These are phyloP conservation scores for Ophiocordyceps camponoti-rufipedis DNA, from an alignment of 2,329 filamentous ascomycete genomes.

Conservation along the genomic window DNA sequence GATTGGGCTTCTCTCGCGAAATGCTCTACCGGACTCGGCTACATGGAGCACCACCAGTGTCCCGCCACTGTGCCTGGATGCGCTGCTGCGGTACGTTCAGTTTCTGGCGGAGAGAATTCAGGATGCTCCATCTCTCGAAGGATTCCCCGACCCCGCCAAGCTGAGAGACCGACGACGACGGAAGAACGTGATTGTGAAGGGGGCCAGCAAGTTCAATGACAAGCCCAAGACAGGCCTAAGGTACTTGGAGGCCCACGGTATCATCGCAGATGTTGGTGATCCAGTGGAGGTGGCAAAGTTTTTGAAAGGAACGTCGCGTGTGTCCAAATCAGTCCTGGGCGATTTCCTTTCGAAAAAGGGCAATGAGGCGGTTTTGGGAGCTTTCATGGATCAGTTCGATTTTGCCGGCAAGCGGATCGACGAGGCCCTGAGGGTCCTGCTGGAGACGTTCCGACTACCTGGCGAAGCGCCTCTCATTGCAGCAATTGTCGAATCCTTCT, in stretches of 20 bases:
- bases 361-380: slow-evolving; percentile 69
- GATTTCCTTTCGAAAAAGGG: slow-evolving; percentile 85
- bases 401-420: slow-evolving; percentile 77
- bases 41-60: slow-evolving; percentile 99
- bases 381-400: slow-evolving; percentile 75
- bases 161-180: slow-evolving; percentile 56
- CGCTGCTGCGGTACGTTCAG: slow-evolving; percentile 76
- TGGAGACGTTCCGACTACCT: slow-evolving; percentile 83
- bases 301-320: slow-evolving; percentile 65
- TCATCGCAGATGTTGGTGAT: slow-evolving; percentile 61
- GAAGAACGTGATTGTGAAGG: slow-evolving; percentile 80
- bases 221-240: slow-evolving; percentile 77
- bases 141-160: slow-evolving; percentile 43
- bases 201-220: slow-evolving; percentile 85
- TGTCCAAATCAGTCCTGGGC: slow-evolving; percentile 81
- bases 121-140: slow-evolving; percentile 43
- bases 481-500: slow-evolving; percentile 73
- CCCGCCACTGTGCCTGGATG: slow-evolving; percentile 83
- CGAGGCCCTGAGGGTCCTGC: slow-evolving; percentile 70
- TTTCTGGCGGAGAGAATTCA: slow-evolving; percentile 78
- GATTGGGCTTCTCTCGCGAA: slow-evolving; percentile 78
- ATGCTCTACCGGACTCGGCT: slow-evolving; percentile 89
- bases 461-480: slow-evolving; percentile 89
- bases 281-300: slow-evolving; percentile 71
- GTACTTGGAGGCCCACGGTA: slow-evolving; percentile 67